These are phyloP conservation scores for Chaetomium globosum DNA, from an alignment of 2,329 filamentous ascomycete species.

Conservation along the genomic window DNA sequence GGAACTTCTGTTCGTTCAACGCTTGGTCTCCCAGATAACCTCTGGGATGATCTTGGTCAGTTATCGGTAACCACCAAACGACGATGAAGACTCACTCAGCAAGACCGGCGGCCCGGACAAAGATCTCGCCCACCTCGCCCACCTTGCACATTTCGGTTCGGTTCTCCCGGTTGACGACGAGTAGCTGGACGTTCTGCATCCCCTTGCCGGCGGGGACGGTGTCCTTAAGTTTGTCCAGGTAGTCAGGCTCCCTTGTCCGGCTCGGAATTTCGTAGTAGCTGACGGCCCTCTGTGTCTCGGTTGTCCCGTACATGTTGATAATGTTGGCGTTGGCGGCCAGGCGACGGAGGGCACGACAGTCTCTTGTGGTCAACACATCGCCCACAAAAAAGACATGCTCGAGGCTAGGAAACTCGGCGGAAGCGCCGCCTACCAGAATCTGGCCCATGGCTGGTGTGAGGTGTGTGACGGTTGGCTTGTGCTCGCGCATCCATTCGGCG, in stretches of 20 bases:
- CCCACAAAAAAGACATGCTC: conserved; percentile 87
- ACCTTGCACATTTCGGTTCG: conserved; percentile 71
- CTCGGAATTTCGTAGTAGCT: conserved; percentile 80
- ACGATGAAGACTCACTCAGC: conserved; percentile 57
- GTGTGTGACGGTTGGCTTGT: conserved; percentile 77
- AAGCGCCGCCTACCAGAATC: conserved; percentile 84
- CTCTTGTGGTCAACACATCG: conserved; percentile 81
- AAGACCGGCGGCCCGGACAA: conserved; percentile 77
- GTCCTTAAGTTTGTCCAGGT: conserved; percentile 57
- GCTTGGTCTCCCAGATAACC: conserved; percentile 52
- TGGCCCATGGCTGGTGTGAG: conserved; percentile 96
- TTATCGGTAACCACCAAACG: neutral
- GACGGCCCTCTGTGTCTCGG: conserved; percentile 79
- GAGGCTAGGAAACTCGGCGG: conserved; percentile 74
- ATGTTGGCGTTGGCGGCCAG: conserved; percentile 76
- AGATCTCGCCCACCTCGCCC: conserved; percentile 83
- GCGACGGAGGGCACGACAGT: conserved; percentile 74
- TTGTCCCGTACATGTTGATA: conserved; percentile 86
- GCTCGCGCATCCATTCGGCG: conserved; percentile 82
- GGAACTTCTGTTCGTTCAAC: conserved; percentile 74
- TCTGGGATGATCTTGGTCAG: conserved; percentile 22
- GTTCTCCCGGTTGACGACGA: conserved; percentile 75
- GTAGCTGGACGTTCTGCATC: conserved; percentile 85
- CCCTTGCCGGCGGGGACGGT: conserved; percentile 81
- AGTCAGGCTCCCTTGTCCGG: conserved; percentile 60